Conservation (phyloP, 495 filamentous ascomycete genomes). For the Rhypophila decipiens region DNA sequence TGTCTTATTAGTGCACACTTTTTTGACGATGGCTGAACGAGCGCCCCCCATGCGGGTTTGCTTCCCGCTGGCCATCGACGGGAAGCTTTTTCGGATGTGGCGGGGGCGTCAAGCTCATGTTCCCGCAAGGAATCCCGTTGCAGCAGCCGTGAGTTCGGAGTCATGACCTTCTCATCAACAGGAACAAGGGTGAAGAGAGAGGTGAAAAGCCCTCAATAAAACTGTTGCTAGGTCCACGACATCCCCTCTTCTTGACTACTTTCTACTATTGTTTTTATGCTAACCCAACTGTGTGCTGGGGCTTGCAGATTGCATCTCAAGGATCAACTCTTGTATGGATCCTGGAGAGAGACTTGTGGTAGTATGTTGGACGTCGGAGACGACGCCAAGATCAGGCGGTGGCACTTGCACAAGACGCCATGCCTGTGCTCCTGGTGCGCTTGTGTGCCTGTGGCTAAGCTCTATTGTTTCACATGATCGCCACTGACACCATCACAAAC, state of each 20-base stretch:
- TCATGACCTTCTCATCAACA: not conserved
- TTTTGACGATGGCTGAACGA: not conserved
- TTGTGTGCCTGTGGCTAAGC: not conserved
- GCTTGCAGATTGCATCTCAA: not conserved
- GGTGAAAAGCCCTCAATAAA: no score
- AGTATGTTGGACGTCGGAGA: not conserved
- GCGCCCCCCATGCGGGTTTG: not conserved
- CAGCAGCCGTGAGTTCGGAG: not conserved
- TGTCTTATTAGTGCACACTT: no score
- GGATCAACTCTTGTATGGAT: no score
- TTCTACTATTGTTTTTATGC: no score
- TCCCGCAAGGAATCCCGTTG: not conserved
- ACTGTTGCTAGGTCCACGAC: no score
- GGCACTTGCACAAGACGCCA: not conserved
- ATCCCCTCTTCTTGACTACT: no score
- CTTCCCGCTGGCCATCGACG: not conserved
- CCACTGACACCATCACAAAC: constrained; percentile 10
- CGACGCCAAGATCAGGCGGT: not conserved
- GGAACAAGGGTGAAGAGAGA: not conserved
- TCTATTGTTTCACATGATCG: constrained; percentile 17
- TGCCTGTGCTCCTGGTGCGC: not conserved
- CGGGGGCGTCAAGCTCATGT: not conserved
- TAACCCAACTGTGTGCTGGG: not conserved
- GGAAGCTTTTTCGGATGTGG: constrained; percentile 1
- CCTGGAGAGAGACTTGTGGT: not conserved